Base-by-base conservation (phyloP, 2,329 filamentous ascomycete species). In the Hypomyces perniciosus region DNA sequence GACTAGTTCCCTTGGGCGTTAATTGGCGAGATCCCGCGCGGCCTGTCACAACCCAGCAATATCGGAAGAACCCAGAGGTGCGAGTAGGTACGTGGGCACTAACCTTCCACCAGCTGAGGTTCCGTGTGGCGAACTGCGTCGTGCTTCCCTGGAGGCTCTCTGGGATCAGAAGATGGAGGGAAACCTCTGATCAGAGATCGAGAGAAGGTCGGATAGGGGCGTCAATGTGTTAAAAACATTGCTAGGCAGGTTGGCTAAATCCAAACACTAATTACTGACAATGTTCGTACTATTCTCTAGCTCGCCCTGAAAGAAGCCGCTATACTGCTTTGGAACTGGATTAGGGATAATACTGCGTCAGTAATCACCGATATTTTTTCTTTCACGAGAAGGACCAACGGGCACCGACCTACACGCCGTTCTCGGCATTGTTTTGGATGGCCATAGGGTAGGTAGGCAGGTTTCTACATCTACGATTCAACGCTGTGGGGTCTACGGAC, bases 281-380 rank as follows among this genome's bases (percentile, higher is more conserved):
- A 40, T 34, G 31, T 20, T 48, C 30, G 39, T 42, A 39, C 46
- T 48, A 48, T 38, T 48, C 40, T 50, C 48, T 50, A 50, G 48
- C 27, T 39, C 27, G 46, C 35, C 35, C 34, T 45, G 30, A 38
- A 42, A 27, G 37, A 42, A 6, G 44, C 48, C 49, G 44, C 49
- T 51, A 51, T 51, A 43, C 49, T 51, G 13, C 44, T 51, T 51
- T 51, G 38, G 44, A 31, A 35, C 28, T 12, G 8, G 49, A 20
- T 34, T 34, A 43, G 34, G 28, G 30, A 30, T 34, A 42, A 37
- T 33, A 39, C 38, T 33, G n/a, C 29, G 20, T 39, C 44, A 46
- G 34, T 20, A 46, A 30, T 39, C 26, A 42, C 39, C 39, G 20
- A 42, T 20, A 20, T 20, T 6, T 38, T 12, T 6, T 13, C 20